These are phyloP conservation scores for Fusarium caatingaense DNA, from an alignment of 2,329 filamentous ascomycete species.

Conservation along the genomic window DNA sequence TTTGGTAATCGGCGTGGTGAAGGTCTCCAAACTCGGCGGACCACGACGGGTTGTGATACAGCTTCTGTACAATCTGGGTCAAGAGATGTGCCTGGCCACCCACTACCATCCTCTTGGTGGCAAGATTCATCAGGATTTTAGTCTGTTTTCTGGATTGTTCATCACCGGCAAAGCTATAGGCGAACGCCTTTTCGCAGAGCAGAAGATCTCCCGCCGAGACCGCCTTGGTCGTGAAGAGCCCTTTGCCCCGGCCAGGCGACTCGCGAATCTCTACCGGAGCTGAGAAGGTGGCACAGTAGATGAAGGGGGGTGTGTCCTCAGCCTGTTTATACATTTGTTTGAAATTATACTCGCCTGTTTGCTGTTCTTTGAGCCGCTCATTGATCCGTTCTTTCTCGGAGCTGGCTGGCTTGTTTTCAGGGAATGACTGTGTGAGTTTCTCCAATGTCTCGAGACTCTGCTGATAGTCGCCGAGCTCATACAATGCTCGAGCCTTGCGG, in stretches of 20 bases:
- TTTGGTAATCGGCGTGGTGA: neutral
- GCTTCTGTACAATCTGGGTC: neutral
- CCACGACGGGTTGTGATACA: neutral
- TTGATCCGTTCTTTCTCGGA: neutral
- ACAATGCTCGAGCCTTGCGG: conserved; percentile 58
- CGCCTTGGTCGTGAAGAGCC: neutral
- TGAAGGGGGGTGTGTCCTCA: neutral
- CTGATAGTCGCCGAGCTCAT: conserved; percentile 49
- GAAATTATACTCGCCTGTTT: neutral
- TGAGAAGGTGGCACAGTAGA: conserved; percentile 2
- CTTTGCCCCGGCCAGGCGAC: neutral
- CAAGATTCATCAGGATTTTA: conserved; percentile 1
- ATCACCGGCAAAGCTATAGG: neutral
- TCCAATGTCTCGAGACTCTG: neutral
- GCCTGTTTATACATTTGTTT: conserved; percentile 2
- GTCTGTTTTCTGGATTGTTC: neutral
- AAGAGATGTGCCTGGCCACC: conserved; percentile 1
- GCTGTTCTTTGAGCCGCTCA: neutral
- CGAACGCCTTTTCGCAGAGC: conserved; percentile 7
- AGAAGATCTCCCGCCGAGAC: neutral
- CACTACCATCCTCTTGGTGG: neutral
- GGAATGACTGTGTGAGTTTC: neutral
- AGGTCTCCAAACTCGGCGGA: neutral
- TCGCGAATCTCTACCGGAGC: neutral
- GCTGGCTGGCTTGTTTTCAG: neutral